Percentiles rank a stretch among this genome's conserved stretches.
phyloP scores from a whole-genome alignment of 257 asterid genomes.

The Solanum bulbocastanum region DNA sequence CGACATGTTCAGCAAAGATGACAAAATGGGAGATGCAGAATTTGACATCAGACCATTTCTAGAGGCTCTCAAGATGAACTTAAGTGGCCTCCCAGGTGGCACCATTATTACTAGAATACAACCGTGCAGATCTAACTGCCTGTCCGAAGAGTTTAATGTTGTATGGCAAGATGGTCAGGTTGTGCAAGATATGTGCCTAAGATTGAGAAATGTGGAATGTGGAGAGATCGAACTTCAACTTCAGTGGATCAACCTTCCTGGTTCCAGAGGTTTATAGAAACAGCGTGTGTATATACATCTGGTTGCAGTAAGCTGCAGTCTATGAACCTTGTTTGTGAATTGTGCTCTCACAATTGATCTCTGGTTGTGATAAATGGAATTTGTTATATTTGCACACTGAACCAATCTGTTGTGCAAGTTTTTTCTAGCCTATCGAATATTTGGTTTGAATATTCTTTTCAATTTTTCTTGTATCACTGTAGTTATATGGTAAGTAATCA shows the following conservation, averaged over 20 bases:
- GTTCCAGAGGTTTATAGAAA: slow-evolving; percentile 24
- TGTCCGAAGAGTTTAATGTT: slow-evolving; percentile 28
- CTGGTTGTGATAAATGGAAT: background rate
- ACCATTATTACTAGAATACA: slow-evolving; percentile 19
- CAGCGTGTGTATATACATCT: background rate
- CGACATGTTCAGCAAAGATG: slow-evolving; percentile 37
- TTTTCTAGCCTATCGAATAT: background rate
- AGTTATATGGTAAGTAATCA: background rate
- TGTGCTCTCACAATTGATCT: background rate
- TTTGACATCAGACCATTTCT: slow-evolving; percentile 26
- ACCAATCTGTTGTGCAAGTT: background rate
- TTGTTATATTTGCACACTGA: background rate
- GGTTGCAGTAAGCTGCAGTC: background rate
- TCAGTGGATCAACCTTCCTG: slow-evolving; percentile 42
- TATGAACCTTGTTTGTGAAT: background rate
- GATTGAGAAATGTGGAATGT: slow-evolving; percentile 36
- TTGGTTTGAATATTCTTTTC: background rate
- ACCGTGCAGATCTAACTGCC: slow-evolving; percentile 29
- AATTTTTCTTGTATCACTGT: background rate
- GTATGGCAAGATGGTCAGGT: slow-evolving; percentile 24
- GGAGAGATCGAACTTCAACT: slow-evolving; percentile 43
- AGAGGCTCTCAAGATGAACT: slow-evolving; percentile 30
- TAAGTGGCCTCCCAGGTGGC: slow-evolving; percentile 23
- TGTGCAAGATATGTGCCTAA: slow-evolving; percentile 31
- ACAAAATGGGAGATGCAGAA: slow-evolving; percentile 46